These are phyloP conservation scores for Yamadazyma insecticola DNA, from an alignment of 805 yeast species.

Conservation along the genomic window DNA sequence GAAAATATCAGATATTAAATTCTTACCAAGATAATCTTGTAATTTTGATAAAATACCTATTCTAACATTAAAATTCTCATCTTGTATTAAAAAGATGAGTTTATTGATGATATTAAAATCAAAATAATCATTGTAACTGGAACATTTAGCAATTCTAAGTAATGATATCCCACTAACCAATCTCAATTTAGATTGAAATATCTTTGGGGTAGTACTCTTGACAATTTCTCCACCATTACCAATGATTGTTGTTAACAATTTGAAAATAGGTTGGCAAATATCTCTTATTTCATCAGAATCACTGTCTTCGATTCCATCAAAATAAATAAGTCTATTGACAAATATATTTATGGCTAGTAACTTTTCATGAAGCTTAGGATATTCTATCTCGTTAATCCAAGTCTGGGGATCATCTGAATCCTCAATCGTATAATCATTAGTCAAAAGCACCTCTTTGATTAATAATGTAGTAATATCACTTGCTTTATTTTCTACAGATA, in stretches of 20 bases:
- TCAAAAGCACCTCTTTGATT: constrained; percentile 57
- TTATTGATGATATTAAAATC: constrained; percentile 48
- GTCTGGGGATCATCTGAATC: constrained; percentile 10
- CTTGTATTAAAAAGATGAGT: constrained; percentile 60
- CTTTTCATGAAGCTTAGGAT: neutral
- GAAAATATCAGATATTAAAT: constrained; percentile 58
- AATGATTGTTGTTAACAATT: constrained; percentile 60
- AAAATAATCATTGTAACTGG: constrained; percentile 49
- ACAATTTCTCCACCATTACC: constrained; percentile 78
- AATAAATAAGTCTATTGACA: constrained; percentile 2
- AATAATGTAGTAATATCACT: constrained; percentile 56
- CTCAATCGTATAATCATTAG: constrained; percentile 38
- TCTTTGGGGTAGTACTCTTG: constrained; percentile 52
- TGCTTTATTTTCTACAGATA: constrained; percentile 46
- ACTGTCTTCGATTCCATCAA: constrained; percentile 7
- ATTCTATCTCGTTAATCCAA: neutral
- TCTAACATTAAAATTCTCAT: constrained; percentile 58
- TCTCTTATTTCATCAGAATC: constrained; percentile 33
- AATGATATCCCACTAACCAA: constrained; percentile 63
- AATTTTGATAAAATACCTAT: constrained; percentile 43
- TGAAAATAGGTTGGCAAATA: constrained; percentile 60
- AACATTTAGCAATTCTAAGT: constrained; percentile 57
- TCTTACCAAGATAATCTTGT: constrained; percentile 47
- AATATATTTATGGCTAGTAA: constrained; percentile 3
- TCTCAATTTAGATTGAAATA: constrained; percentile 57